Evolutionary conservation across 169 alveolate genomes (phyloP), one percentile per base, ranked within the genome.

Genomic region (Plasmodium yoelii): DNA sequence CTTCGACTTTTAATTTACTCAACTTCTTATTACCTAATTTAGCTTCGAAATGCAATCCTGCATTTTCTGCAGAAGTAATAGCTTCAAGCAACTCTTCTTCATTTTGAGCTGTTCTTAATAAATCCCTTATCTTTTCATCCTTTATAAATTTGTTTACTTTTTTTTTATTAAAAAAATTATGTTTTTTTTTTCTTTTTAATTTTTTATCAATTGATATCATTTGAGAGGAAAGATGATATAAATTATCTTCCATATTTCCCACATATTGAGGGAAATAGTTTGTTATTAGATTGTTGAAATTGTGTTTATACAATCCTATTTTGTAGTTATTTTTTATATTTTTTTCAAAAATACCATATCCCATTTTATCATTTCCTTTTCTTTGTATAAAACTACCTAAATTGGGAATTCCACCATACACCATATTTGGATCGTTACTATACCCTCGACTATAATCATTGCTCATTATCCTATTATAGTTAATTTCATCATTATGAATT

Each of bases 11-110:
- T 72, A 80, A 59, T 61, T 67, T 80, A 47, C 28, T 65, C 56
- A 80, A 47, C 19, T 80, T 80, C 46, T 80, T 80, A 70, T 70
- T 51, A 24, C 90, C 90, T 47, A 80, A 80, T 28, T 26, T 67
- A n/a, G 82, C 90, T 60, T 80, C 90, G 68, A 80, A 80, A 55
- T 80, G 53, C 12, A 80, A 82, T 19, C 90, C 90, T n/a, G 90
- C 90, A n/a, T 53, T 34, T n/a, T 80, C 68, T n/a, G 90, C 90
- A 24, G 68, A 65, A 47, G 60, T 71, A 24, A 80, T 80, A 19
- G 90, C 90, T 60, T 68, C 68, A 19, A 80, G 71, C 9, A 80
- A 55, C n/a, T 80, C 90, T 13, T 80, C 67, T 80, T 80, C 90
- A 51, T 67, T 80, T 70, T 46, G 44, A 39, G 90, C 90, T 55